phyloP scores from a whole-genome alignment of 192 early-diverging fungal genomes.

The Backusella tuberculispora region DNA sequence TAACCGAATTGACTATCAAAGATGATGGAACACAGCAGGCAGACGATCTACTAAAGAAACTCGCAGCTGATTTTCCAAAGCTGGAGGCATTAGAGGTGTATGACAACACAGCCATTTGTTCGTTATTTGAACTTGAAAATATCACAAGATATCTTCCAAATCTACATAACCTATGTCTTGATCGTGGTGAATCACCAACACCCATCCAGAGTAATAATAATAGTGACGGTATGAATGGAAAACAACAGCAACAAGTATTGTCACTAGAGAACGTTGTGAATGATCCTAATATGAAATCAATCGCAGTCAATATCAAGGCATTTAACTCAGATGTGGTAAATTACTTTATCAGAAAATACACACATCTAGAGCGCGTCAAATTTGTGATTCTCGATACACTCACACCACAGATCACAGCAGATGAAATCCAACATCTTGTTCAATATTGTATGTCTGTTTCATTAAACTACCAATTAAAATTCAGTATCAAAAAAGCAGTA shows the following conservation, averaged over 20 bases:
- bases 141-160: background rate
- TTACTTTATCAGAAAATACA: background rate
- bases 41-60: background rate
- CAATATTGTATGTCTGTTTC: background rate
- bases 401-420: background rate
- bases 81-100: background rate
- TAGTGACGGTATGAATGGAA: too few relatives aligned
- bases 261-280: background rate
- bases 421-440: background rate
- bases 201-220: too few relatives aligned
- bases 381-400: background rate
- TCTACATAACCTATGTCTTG: background rate
- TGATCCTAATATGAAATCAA: background rate
- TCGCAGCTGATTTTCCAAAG: background rate
- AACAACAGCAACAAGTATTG: background rate
- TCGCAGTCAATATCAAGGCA: background rate
- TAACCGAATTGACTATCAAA: background rate
- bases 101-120: background rate
- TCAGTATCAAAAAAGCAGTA: background rate
- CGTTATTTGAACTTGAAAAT: background rate
- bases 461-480: background rate
- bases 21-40: background rate
- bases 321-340: background rate
- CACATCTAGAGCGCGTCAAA: background rate
- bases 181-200: background rate